Conservation (phyloP, 306 rosid genomes). For the Mimosa bimucronata region DNA sequence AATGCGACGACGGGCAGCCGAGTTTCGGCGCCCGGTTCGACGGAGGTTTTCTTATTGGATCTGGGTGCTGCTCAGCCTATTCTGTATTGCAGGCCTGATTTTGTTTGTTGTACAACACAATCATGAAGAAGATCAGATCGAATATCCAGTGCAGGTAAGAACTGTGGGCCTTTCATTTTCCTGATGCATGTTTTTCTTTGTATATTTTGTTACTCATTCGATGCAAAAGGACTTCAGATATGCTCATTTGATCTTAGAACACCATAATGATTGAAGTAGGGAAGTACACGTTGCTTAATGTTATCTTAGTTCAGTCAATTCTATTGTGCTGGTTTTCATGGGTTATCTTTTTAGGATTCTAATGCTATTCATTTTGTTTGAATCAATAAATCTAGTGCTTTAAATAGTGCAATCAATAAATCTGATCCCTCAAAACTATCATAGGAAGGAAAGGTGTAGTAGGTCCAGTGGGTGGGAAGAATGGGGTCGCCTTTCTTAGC, state of each 20-base stretch:
- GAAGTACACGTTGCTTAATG: slow-evolving; percentile 16
- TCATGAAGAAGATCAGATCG: slow-evolving; percentile 78
- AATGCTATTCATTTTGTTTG: neutral
- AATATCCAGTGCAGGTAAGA: slow-evolving; percentile 60
- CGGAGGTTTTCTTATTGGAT: slow-evolving; percentile 91
- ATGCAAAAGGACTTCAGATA: neutral
- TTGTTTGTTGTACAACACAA: slow-evolving; percentile 84
- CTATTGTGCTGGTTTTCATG: neutral
- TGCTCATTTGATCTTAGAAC: slow-evolving; percentile 24
- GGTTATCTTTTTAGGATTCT: neutral
- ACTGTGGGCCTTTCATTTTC: neutral
- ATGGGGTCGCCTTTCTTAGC: neutral
- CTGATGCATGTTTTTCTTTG: slow-evolving; percentile 5
- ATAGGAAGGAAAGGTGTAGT: neutral
- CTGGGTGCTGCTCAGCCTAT: slow-evolving; percentile 78
- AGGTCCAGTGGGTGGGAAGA: neutral
- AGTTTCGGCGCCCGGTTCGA: slow-evolving; percentile 94
- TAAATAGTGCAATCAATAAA: neutral
- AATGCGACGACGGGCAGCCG: slow-evolving; percentile 99
- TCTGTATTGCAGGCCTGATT: slow-evolving; percentile 62
- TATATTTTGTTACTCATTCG: neutral
- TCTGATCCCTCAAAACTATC: neutral
- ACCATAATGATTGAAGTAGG: neutral
- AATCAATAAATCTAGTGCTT: neutral
- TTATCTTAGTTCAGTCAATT: neutral